Base-by-base conservation (phyloP, 2,329 filamentous ascomycete genomes). In the Trichoderma sp. region DNA sequence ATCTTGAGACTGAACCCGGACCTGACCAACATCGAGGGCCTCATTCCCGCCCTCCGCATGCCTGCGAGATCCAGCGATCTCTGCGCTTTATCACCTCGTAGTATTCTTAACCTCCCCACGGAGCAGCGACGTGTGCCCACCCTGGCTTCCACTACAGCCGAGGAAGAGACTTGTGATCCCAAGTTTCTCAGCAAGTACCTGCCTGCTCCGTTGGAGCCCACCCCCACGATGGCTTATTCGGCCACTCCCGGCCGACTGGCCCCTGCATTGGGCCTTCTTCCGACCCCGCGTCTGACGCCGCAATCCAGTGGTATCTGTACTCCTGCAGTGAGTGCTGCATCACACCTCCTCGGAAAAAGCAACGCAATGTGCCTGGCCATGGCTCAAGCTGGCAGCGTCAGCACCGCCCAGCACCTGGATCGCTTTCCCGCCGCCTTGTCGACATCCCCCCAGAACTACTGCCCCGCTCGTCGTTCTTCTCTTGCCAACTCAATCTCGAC, bases 401-500 rank as follows among this genome's bases (percentile, higher is more conserved):
- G 81, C 77, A 83, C 87, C 29, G 80, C 85, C 27, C 89, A 91
- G 79, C 84, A 84, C 53, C 80, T 89, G 59, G 90, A 92, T 75
- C 87, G 88, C 77, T 89, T 89, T 85, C 86, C 88, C 63, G 81
- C 81, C 27, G 83, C 85, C 16, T 83, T 84, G 75, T 85, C 85
- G 4, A 87, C 88, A 4, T 91, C 91, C 24, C 90, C 90, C 31
- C 86, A 87, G 79, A 85, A 84, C 78, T 87, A 88, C 79, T 81
- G 79, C 67, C 84, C 86, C 2, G 83, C 85, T 50, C 90, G 91
- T 76, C 90, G 90, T 77, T 91, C 90, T 16, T 92, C 91, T 18
- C 88, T 92, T 76, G 90, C 90, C 81, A 91, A 88, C 80, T 91
- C 91, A 21, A 85, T 91, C 79, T 92, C 91, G 31, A 89, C 89